Percentiles rank a stretch among this genome's conserved stretches.
Conservation (phyloP, 2,329 filamentous ascomycete genomes). For the Didymella sp. region DNA sequence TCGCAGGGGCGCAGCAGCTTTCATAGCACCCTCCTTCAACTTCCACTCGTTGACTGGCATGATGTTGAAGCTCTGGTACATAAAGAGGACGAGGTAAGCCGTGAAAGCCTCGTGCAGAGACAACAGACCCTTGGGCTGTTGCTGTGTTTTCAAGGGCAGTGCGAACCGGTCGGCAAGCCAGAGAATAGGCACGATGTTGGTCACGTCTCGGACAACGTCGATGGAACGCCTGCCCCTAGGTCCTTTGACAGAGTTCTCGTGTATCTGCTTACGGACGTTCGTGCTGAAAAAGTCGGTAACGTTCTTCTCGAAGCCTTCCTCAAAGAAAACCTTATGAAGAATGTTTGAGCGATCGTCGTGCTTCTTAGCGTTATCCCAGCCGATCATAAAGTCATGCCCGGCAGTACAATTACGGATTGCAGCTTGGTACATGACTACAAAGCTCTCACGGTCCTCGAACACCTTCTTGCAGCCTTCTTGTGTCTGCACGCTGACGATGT, state of each 20-base stretch:
- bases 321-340: constrained; percentile 64
- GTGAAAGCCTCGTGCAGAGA: constrained; percentile 57
- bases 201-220: constrained; percentile 69
- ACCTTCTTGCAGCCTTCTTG: constrained; percentile 59
- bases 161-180: constrained; percentile 70
- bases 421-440: constrained; percentile 57
- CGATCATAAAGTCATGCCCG: constrained; percentile 63
- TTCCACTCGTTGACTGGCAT: constrained; percentile 58
- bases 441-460: constrained; percentile 58
- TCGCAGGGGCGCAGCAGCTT: constrained; percentile 67
- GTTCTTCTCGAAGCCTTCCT: constrained; percentile 64
- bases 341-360: constrained; percentile 48
- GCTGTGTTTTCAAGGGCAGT: constrained; percentile 69
- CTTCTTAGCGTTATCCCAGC: constrained; percentile 46
- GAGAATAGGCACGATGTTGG: constrained; percentile 69
- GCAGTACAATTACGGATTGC: constrained; percentile 70
- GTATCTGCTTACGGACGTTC: constrained; percentile 55
- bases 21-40: constrained; percentile 54
- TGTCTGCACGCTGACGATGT: constrained; percentile 58
- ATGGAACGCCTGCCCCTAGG: constrained; percentile 55
- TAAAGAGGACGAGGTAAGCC: constrained; percentile 69
- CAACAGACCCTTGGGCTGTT: constrained; percentile 64
- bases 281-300: constrained; percentile 70
- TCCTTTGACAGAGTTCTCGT: constrained; percentile 56
- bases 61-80: constrained; percentile 64